Base-by-base conservation (phyloP, 176 grass and related monocot species). In the Saccharum spontaneum region DNA sequence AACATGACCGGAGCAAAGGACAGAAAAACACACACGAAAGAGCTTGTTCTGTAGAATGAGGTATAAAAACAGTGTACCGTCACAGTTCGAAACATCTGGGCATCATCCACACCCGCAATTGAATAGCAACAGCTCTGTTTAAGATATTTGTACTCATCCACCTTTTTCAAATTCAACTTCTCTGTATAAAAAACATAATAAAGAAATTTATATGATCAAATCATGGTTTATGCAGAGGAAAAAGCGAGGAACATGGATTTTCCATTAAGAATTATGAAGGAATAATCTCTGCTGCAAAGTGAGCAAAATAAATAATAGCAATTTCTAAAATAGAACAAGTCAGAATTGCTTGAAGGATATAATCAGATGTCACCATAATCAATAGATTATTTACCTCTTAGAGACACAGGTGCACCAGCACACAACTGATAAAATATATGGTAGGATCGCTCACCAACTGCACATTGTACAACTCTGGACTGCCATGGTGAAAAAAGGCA, bases 371-470 rank as follows among this genome's bases (percentile, higher is more conserved):
- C 28, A 77, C 65, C 24, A 69, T 23, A 79, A 83, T 71, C 33
- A 46, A 70, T 23, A 71, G 24, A 80, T 74, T 81, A 45, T 87
- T 20, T 90, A 99, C 97, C 97, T 90, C 75, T 93, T 74, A 99
- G 86, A 83, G 86, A 73, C 1, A 17, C 44, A 44, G 91, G 81
- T 71, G 94, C 93, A 82, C 97, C 97, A 50, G 91, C 90, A 89
- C 97, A 99, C 75, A 99, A 88, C 75, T 99, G 94, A 88, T 99
- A 99, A 90, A 99, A 99, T 55, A 96, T 99, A 88, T 99, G 97
- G 84, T 99, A 99, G 23, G 94, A 96, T 46, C 97, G 85, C 69
- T 99, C 97, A 65, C 91, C 90, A 6, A 94, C 84, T 44, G 90
- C 86, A 91, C 79, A 94, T 79, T 99, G 97, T 86, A 96, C 97